Evolutionary conservation across 2,329 filamentous ascomycete species (phyloP).

Genomic region (Claviceps sp.): DNA sequence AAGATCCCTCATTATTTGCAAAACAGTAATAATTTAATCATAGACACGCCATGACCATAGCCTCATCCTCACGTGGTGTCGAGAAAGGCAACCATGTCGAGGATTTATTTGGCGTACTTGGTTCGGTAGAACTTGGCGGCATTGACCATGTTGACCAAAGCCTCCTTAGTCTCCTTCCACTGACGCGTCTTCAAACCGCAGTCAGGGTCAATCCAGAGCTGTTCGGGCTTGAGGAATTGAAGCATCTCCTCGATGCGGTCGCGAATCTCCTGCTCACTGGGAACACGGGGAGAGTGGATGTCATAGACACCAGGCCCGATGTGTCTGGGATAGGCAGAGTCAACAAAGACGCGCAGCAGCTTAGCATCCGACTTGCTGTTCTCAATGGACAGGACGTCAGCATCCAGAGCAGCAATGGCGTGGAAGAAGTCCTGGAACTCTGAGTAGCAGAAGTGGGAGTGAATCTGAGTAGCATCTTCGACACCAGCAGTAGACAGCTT

Average conservation of each 20-base stretch:
- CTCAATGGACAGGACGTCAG: slow-evolving; percentile 97
- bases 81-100: slow-evolving; percentile 9
- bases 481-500: slow-evolving; percentile 89
- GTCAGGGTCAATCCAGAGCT: slow-evolving; percentile 99
- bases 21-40: slow-evolving; percentile 13
- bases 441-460: slow-evolving; percentile 99
- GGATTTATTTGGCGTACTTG: slow-evolving; percentile 59
- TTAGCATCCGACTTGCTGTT: slow-evolving; percentile 99
- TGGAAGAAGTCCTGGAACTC: slow-evolving; percentile 99
- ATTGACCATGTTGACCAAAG: slow-evolving; percentile 92
- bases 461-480: slow-evolving; percentile 92
- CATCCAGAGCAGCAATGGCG: slow-evolving; percentile 94
- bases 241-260: slow-evolving; percentile 97
- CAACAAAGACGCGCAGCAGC: slow-evolving; percentile 96
- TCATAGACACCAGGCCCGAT: slow-evolving; percentile 99
- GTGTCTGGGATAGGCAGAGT: slow-evolving; percentile 93
- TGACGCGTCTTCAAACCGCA: slow-evolving; percentile 98
- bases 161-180: slow-evolving; percentile 97
- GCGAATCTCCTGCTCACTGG: slow-evolving; percentile 96
- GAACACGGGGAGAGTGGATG: slow-evolving; percentile 97
- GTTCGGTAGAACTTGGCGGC: slow-evolving; percentile 93
- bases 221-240: slow-evolving; percentile 88
- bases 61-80: slow-evolving; percentile 7
- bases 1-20: slow-evolving; percentile 19
- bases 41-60: slow-evolving; percentile 1